These are phyloP conservation scores for Vigna radiata DNA, from an alignment of 306 rosid genomes.

Conservation along the genomic window DNA sequence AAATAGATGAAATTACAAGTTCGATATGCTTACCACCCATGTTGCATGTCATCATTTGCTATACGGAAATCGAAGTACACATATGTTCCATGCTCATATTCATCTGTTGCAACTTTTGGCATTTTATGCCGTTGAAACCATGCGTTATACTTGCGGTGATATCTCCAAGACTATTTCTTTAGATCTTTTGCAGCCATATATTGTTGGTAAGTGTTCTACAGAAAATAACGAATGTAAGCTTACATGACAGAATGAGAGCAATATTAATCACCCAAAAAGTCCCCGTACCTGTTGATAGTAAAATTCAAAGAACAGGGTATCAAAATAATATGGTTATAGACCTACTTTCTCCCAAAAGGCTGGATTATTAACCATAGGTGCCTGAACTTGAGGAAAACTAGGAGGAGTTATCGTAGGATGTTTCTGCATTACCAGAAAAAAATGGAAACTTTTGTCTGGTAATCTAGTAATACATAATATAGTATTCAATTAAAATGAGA, in stretches of 20 bases:
- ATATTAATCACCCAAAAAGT: slow-evolving; percentile 4
- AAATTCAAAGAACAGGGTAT: slow-evolving; percentile 80
- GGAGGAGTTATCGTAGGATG: slow-evolving; percentile 78
- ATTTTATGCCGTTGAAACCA: slow-evolving; percentile 95
- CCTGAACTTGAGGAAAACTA: slow-evolving; percentile 87
- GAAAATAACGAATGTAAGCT: slow-evolving; percentile 39
- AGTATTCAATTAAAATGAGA: background rate
- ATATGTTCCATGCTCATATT: slow-evolving; percentile 87
- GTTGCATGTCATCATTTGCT: slow-evolving; percentile 76
- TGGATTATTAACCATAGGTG: slow-evolving; percentile 81
- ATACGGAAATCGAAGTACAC: slow-evolving; percentile 90
- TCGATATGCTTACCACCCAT: slow-evolving; percentile 69
- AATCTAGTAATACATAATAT: slow-evolving; percentile 1
- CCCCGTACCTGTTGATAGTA: slow-evolving; percentile 84
- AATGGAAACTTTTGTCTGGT: background rate
- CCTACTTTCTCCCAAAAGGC: slow-evolving; percentile 83
- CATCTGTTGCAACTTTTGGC: slow-evolving; percentile 92
- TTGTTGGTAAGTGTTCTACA: slow-evolving; percentile 86
- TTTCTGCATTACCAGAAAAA: slow-evolving; percentile 54
- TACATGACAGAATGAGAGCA: slow-evolving; percentile 14
- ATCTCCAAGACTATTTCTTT: slow-evolving; percentile 94
- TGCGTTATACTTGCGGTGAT: slow-evolving; percentile 84
- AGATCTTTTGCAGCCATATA: slow-evolving; percentile 90
- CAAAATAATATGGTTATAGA: slow-evolving; percentile 65
- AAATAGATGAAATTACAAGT: slow-evolving; percentile 3